Conservation (phyloP, 768 basidiomycete genomes). For the Auriscalpium vulgare region DNA sequence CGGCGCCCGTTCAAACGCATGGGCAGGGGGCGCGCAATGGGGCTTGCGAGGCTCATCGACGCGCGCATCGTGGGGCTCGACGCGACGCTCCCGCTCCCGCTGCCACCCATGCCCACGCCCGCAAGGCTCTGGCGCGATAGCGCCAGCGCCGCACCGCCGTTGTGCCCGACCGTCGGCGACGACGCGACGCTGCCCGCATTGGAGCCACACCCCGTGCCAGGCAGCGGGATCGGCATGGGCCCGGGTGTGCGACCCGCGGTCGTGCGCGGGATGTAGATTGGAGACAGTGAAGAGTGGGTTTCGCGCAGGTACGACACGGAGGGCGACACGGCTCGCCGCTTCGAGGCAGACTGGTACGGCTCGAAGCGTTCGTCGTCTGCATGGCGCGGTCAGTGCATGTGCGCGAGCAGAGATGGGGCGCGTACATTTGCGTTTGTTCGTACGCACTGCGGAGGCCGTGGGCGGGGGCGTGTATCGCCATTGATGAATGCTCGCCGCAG, state of each 20-base stretch:
- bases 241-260: conserved; percentile 42
- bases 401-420: conserved; percentile 7
- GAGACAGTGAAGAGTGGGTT: conserved; percentile 40
- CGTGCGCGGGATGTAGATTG: conserved; percentile 39
- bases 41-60: conserved; percentile 65
- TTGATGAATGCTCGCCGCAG: conserved; percentile 42
- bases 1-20: conserved; percentile 41
- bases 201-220: conserved; percentile 29
- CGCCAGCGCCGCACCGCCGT: conserved; percentile 35
- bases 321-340: conserved; percentile 78
- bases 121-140: conserved; percentile 26
- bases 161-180: conserved; percentile 58
- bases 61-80: conserved; percentile 73
- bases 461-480: conserved; percentile 84
- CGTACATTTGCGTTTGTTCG: conserved; percentile 77
- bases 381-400: background rate
- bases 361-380: conserved; percentile 81
- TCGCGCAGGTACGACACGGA: conserved; percentile 65
- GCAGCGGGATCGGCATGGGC: conserved; percentile 47
- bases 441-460: conserved; percentile 60
- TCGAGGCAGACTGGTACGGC: conserved; percentile 70
- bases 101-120: too few species aligned
- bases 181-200: conserved; percentile 56
- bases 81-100: conserved; percentile 43
- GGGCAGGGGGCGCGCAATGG: conserved; percentile 67